Percentiles rank a stretch among this genome's conserved stretches.
phyloP scores from a whole-genome alignment of 805 yeast genomes.

The Starmera dryadoides region DNA sequence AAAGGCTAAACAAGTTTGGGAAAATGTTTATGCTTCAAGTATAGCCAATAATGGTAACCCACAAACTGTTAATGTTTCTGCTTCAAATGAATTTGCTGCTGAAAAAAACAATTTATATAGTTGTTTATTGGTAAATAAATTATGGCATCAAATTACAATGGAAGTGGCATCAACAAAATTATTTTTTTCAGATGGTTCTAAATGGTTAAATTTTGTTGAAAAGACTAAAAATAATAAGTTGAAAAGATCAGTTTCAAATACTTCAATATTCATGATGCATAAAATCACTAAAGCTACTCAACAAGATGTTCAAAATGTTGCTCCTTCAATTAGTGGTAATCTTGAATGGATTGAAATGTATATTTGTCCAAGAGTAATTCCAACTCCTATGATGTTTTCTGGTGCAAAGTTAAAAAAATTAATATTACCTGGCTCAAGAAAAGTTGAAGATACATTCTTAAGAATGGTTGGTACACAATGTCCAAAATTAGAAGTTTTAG shows the following conservation, averaged over 20 bases:
- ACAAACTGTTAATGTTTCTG: constrained; percentile 1
- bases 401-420: constrained; percentile 32
- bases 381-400: constrained; percentile 40
- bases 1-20: constrained; percentile 40
- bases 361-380: constrained; percentile 69
- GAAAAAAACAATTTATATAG: constrained; percentile 37
- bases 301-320: constrained; percentile 41
- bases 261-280: constrained; percentile 55
- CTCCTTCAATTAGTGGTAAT: constrained; percentile 36
- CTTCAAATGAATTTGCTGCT: no score
- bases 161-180: constrained; percentile 50
- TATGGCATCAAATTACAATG: constrained; percentile 53
- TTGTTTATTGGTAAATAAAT: constrained; percentile 62
- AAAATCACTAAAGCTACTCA: constrained; percentile 53
- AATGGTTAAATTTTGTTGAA: constrained; percentile 34
- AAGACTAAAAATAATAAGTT: constrained; percentile 6
- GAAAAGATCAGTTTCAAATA: constrained; percentile 18
- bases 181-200: constrained; percentile 41
- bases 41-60: constrained; percentile 14
- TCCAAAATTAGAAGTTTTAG: constrained; percentile 56
- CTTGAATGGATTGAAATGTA: constrained; percentile 71
- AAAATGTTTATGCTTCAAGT: constrained; percentile 15
- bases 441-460: constrained; percentile 54
- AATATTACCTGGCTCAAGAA: constrained; percentile 64
- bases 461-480: constrained; percentile 43